Base-by-base conservation (phyloP, 371 early-diverging fungal species). In the Parasitella parasitica region DNA sequence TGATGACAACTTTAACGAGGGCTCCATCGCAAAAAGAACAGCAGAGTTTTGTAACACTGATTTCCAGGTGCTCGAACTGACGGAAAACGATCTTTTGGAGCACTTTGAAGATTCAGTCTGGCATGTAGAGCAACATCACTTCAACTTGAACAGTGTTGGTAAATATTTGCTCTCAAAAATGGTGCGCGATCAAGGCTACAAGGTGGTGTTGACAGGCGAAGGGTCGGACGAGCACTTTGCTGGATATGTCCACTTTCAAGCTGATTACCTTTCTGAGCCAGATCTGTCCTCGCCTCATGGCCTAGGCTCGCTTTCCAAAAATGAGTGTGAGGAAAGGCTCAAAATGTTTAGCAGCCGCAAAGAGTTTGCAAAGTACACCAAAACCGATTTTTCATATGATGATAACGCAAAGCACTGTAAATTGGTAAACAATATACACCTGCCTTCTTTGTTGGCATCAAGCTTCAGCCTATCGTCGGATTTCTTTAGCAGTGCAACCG, bases 221-320 rank as follows among this genome's bases (percentile, higher is more conserved):
- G 86, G 84, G 0, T 81, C 86, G 0, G 88, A 88, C 54, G 88
- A 88, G 53, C 70, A 86, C 20, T 88, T 88, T 71, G 85, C 81
- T 3, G 86, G 88, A 0, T 88, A 88, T 63, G 52, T 67, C 4
- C 83, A 84, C 57, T 66, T 88, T 54, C 76, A 75, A 38, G 49
- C 38, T 48, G 77, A 82, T 20, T 62, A 62, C n/a, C 53, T 62
- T 9, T 58, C 27, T 30, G 67, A 67, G 27, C 35, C 67, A 5
- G 67, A 62, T 28, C 28, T 39, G 15, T 16, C 63, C 3, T 24
- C 38, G 15, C 62, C 67, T 41, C 46, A 52, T 2, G 58, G 46
- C 3, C 53, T 67, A 37, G 28, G 48, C 8, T 13, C 16, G 2
- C 30, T 43, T 2, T n/a, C 57, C 37, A 54, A 67, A 2, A 20